These are phyloP conservation scores for Fusarium denticulatum DNA, from an alignment of 2,329 filamentous ascomycete species.

Conservation along the genomic window DNA sequence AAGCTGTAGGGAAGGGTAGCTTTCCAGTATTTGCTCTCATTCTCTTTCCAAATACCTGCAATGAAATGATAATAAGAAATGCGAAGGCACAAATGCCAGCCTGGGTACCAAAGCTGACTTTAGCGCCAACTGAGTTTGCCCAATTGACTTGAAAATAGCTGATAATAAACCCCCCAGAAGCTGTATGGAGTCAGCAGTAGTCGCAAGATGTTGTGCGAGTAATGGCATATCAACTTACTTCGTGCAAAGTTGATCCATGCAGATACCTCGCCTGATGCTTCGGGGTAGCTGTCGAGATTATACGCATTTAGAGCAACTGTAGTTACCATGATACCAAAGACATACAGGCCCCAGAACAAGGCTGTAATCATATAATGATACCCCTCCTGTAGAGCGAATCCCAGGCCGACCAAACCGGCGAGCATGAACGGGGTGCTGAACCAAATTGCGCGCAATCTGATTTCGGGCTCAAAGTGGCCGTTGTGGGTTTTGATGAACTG, in stretches of 20 bases:
- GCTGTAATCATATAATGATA: not conserved
- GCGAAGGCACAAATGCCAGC: not conserved
- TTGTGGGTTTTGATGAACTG: not conserved
- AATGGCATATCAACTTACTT: not conserved
- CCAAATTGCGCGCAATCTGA: not conserved
- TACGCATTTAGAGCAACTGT: not conserved
- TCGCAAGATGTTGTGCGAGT: accelerated
- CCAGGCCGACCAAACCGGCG: not conserved
- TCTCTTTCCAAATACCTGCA: not conserved
- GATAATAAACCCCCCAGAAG: not conserved
- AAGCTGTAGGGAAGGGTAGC: accelerated
- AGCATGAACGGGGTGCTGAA: not conserved
- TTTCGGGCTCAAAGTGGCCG: not conserved
- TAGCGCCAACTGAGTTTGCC: not conserved
- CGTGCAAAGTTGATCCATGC: not conserved
- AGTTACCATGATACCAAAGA: not conserved
- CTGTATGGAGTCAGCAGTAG: not conserved
- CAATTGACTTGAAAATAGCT: not conserved
- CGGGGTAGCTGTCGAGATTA: not conserved
- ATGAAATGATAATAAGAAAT: accelerated
- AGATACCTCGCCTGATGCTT: not conserved
- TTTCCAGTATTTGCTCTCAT: accelerated
- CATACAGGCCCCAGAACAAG: not conserved
- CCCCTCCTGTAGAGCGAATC: not conserved
- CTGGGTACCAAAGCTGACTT: not conserved